Conservation (phyloP, 2,329 filamentous ascomycete genomes). For the Neoarthrinium moseri region DNA sequence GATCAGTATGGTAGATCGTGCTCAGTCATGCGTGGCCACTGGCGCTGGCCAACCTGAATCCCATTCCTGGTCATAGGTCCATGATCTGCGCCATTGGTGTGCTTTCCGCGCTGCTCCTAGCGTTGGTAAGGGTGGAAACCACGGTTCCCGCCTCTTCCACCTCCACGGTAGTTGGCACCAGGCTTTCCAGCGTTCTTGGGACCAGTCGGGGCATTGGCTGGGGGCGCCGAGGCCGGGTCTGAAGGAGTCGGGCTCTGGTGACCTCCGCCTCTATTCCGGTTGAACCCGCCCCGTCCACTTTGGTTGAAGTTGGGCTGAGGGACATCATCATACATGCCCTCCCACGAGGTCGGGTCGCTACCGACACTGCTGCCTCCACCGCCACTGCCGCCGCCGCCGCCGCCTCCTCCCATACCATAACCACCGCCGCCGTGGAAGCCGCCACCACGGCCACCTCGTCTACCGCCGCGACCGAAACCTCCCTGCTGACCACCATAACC, state of each 20-base stretch:
- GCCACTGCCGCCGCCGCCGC: constrained; percentile 33
- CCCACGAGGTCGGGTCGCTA: constrained; percentile 82
- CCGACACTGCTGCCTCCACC: constrained; percentile 44
- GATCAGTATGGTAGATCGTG: too few species aligned
- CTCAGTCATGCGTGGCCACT: too few species aligned
- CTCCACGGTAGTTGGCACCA: constrained; percentile 90
- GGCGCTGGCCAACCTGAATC: too few species aligned
- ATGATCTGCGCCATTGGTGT: not conserved
- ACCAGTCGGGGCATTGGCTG: constrained; percentile 85
- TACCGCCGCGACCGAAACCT: constrained; percentile 25
- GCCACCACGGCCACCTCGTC: constrained; percentile 24
- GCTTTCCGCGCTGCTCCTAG: not conserved
- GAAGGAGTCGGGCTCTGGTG: constrained; percentile 38
- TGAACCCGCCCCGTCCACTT: constrained; percentile 41
- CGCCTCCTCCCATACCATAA: constrained; percentile 27
- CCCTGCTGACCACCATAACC: constrained; percentile 16
- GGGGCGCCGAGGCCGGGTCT: constrained; percentile 60
- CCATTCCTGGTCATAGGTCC: too few species aligned
- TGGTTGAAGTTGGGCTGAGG: constrained; percentile 71
- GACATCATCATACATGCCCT: constrained; percentile 97
- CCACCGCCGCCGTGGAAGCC: constrained; percentile 19
- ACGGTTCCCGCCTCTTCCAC: constrained; percentile 71
- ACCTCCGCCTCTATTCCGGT: constrained; percentile 34
- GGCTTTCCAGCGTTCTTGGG: constrained; percentile 93
- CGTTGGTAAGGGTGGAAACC: constrained; percentile 77